Base-by-base conservation (phyloP, 164 flowering plant genomes). In the Berberis thunbergii region DNA sequence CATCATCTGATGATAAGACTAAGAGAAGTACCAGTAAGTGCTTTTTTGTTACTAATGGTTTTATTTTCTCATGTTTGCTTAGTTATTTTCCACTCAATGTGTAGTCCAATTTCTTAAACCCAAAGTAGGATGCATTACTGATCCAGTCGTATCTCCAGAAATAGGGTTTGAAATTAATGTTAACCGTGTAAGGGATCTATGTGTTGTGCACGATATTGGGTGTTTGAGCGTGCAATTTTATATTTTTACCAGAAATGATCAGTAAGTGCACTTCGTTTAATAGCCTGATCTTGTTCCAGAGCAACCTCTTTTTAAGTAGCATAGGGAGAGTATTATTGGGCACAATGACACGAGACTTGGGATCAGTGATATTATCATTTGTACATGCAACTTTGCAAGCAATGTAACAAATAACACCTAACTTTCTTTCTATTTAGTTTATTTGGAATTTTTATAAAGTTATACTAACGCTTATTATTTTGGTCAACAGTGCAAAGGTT, bases 401-500 rank as follows among this genome's bases (percentile, higher is more conserved):
- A 49, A 11, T 49, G 11, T 49, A 49, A 49, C 52, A 49, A 49
- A 6, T 49, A 13, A 49, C 39, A 2, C 12, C 4, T 48, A 39
- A 13, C 45, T 57, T 10, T 64, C 41, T 54, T 4, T 65, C 12
- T 13, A 46, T 46, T 11, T 45, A 6, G 50, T 2, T 10, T 11
- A 48, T 13, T 12, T 41, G 59, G 45, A 57, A 3, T 44, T 57
- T 8, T 52, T 60, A 52, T 26, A 45, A 1, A 54, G 8, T 60
- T 6, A 42, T n/a, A 11, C 45, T 54, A 13, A 9, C 54, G 4
- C 59, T 63, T 70, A 58, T 59, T 56, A 42, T 60, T 39, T 39
- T 58, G 64, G 62, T 56, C 62, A 66, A 44, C 88, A 85, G 97
- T 71, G 64, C 88, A 81, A 53, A 78, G 74, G 43, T 58, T 80